Base-by-base conservation (phyloP, 2,329 filamentous ascomycete species). In the Decorospora gaudefroyi region DNA sequence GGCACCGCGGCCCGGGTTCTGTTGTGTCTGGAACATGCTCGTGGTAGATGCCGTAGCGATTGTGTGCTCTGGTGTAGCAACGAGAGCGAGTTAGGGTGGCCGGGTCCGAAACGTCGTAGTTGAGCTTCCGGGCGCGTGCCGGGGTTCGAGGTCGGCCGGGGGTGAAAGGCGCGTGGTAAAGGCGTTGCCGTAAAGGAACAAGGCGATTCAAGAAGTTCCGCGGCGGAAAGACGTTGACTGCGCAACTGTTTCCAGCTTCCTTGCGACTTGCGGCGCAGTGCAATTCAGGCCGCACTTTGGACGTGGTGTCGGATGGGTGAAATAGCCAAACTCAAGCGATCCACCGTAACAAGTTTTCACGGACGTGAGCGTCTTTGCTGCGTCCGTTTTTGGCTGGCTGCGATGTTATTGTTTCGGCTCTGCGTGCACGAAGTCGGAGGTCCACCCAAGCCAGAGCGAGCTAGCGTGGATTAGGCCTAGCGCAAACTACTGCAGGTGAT, bases 1-100 rank as follows among this genome's bases (percentile, higher is more conserved):
- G 49, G 72, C 70, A 56, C 75, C 70, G 59, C 77, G 75, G 55
- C 73, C 74, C 52, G 69, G 68, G 58, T 75, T 75, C 65, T 78
- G 77, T 59, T 75, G 78, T 53, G 72, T 67, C 34, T 56, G 55
- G 64, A 81, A 83, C 64, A 75, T 71, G 45, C 69, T 72, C 60
- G 77, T 74, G 49, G 74, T 68, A 81, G 77, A 48, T 72, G 73
- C 65, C 77, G 75, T 54, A 81, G 63, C 55, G 74, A 71, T 67
- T 79, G 77, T 51, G 75, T 72, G 57, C 74, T 72, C 49, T 74
- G 72, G 59, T 72, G 77, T 80, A 58, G 53, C n/a, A 42, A 36
- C 22, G 19, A 31, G 6, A 25, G 17, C 40, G 28, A 33, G 50
- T 55, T 27, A 61, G 59, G 44, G 33, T 42, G 28, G 18, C 44